Base-by-base conservation (phyloP, 306 rosid species). In the Cicer yamashitae region DNA sequence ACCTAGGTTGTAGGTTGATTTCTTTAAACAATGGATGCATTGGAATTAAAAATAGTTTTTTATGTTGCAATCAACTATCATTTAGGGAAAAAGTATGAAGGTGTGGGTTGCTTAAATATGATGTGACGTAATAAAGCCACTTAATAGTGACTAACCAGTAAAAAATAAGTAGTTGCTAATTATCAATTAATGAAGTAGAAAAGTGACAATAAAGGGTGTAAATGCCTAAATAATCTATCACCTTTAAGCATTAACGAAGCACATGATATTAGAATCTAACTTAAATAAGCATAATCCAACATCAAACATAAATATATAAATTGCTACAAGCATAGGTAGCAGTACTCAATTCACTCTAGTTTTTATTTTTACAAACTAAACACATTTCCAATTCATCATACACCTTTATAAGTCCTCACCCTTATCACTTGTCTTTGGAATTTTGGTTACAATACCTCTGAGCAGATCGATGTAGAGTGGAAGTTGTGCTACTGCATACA, bases 401-500 rank as follows among this genome's bases (percentile, higher is more conserved):
- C 56, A 45, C 72, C 10, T 67, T 45, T 20, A 45, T 1, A 67
- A 0, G 15, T 18, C 41, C 7, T 45, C 56, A 0, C 30, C 72
- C 13, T 59, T 76, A 8, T 60, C 53, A 48, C 86, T 76, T 58
- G 73, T 7, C 67, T 18, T 59, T 1, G 84, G 86, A 11, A 74
- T 73, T 51, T 17, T 77, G 25, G 50, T 58, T 7, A 72, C 4
- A 43, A 81, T 80, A 38, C 88, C 87, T 71, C 30, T 46, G 0
- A 81, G 1, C 11, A 88, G 87, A 84, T 89, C 90, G 60, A 76
- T 1, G 22, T 77, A 89, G 1, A 85, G 69, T 10, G 91, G 86
- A 63, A 88, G 82, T 15, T 88, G 93, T 17, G 85, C 80, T 2
- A 67, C 13, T 0, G 86, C 89, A 18, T 83, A 89, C 65, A 89